Evolutionary conservation across 768 basidiomycete genomes (phyloP).

Genomic region (Lyophyllum atratum): DNA sequence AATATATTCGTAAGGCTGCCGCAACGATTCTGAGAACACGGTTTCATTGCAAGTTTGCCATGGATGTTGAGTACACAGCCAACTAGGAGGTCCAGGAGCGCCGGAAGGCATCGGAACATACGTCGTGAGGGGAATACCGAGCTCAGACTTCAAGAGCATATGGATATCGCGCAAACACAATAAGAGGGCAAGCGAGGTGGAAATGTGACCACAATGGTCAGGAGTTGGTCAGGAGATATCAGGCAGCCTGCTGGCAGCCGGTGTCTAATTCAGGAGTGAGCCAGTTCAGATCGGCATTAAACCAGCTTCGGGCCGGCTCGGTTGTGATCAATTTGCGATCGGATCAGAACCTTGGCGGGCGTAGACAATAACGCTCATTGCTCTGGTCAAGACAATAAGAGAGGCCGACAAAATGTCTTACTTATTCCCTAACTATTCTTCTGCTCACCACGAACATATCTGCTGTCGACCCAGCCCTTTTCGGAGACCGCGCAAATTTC

Average conservation of each 20-base stretch:
- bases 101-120: too few relatives aligned
- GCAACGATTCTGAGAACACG: too few relatives aligned
- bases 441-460: conserved; percentile 6
- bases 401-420: conserved; percentile 24
- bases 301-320: background rate
- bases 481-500: background rate
- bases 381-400: conserved; percentile 32
- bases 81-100: background rate
- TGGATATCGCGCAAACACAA: background rate
- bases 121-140: too few relatives aligned
- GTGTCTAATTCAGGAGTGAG: background rate
- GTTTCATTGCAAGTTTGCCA: too few relatives aligned
- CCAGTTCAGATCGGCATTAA: background rate
- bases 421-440: conserved; percentile 9
- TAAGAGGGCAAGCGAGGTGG: too few relatives aligned
- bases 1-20: too few relatives aligned
- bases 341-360: conserved; percentile 2
- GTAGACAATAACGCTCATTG: conserved; percentile 20
- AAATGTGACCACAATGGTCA: background rate
- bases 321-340: conserved; percentile 1
- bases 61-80: too few relatives aligned
- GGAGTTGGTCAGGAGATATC: background rate
- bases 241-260: background rate
- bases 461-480: background rate
- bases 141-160: too few relatives aligned